Base-by-base conservation (phyloP, 805 yeast genomes). In the Teunomyces panamensis region DNA sequence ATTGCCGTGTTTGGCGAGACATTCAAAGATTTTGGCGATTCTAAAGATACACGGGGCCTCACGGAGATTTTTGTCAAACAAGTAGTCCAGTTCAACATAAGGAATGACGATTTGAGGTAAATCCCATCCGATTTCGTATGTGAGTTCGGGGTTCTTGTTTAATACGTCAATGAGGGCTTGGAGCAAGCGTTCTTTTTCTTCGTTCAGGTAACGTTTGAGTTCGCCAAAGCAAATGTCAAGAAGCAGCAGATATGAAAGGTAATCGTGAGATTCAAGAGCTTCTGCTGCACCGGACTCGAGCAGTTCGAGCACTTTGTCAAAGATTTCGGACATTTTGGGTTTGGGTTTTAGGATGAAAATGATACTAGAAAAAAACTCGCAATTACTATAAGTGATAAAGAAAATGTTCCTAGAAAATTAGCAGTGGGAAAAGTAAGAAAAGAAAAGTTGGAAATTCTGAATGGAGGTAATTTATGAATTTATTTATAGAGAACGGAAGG, bases 81-180 rank as follows among this genome's bases (percentile, higher is more conserved):
- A 55, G 42, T 48, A 60, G 51, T 56, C 67, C 48, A 59, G 68
- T 51, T 69, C 81, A 56, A 85, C 60, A 60, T 76, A 87, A 8
- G 73, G 72, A 39, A 89, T 57, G 5, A 91, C 54, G 44, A 87
- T 65, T 29, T 75, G 77, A 0, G 96, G 96, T n/a, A 91, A 60
- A 63, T 91, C 97, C 97, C 97, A 91, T 2, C 96, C 96, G 50
- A 90, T 81, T 54, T 84, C 86, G 39, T 77, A 73, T 0, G 83
- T 71, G 28, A 89, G 64, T 9, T 74, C 75, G 13, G 74, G 70
- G 59, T 85, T 63, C 0, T 59, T 64, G 2, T 45, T 36, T 29
- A 89, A 63, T 0, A 81, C 67, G 0, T 66, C 69, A 9, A 65
- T 54, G 10, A 90, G 53, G 3, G 69, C 65, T 0, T 60, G 65